phyloP scores from a whole-genome alignment of 352 stramenopile species.

The Phytophthora megakarya region DNA sequence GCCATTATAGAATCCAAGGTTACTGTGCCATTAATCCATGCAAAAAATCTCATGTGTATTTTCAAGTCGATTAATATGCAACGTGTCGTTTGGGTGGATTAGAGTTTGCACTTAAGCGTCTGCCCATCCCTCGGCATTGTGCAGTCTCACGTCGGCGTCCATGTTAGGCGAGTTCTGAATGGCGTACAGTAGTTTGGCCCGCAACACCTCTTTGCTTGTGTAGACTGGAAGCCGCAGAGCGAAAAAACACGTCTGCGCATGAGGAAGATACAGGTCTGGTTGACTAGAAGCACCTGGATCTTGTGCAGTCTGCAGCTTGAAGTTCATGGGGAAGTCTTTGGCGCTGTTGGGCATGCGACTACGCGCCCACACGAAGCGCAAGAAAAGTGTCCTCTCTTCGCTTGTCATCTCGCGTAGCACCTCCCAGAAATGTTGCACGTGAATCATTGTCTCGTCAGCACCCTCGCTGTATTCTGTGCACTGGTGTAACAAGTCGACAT shows the following conservation, averaged over 20 bases:
- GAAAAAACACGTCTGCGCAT: constrained; percentile 99
- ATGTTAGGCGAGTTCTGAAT: constrained; percentile 97
- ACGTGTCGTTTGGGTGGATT: constrained; percentile 10
- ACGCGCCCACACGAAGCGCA: constrained; percentile 98
- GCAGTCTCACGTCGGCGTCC: constrained; percentile 90
- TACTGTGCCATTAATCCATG: no score
- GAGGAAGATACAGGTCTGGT: constrained; percentile 93
- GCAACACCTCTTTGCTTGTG: constrained; percentile 88
- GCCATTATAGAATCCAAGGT: no score
- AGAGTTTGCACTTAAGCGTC: constrained; percentile 73
- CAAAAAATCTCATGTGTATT: background rate
- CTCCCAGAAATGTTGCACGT: constrained; percentile 96
- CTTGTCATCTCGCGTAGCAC: constrained; percentile 96
- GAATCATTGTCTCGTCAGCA: constrained; percentile 89
- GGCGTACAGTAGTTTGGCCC: constrained; percentile 89
- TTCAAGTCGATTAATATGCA: constrained; percentile 21
- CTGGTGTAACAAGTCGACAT: constrained; percentile 95
- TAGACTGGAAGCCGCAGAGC: constrained; percentile 96
- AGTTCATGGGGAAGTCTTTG: constrained; percentile 97
- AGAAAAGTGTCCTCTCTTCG: constrained; percentile 94
- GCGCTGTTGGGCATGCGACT: constrained; percentile 96
- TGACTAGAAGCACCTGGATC: constrained; percentile 74
- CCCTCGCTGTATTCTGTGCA: constrained; percentile 97
- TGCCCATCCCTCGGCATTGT: constrained; percentile 92
- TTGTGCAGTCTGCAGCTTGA: constrained; percentile 90